Base-by-base conservation (phyloP, 2,329 filamentous ascomycete species). In the Aspergillus udagawae region DNA sequence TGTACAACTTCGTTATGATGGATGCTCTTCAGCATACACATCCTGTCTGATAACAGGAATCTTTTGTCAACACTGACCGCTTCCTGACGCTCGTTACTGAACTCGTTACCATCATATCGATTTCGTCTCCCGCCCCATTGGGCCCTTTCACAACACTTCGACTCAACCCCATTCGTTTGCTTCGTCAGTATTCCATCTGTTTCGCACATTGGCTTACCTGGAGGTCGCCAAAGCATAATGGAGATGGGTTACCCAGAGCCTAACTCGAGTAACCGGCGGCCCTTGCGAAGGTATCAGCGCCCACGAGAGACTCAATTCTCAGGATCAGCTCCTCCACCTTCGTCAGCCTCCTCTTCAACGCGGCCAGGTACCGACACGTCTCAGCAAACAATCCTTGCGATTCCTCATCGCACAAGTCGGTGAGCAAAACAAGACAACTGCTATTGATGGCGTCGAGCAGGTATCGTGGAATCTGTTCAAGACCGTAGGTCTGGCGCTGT, bases 391-490 rank as follows among this genome's bases (percentile, higher is more conserved):
- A 63, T n/a, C 64, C 53, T 27, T 21, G 61, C 20, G 60, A 57
- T 28, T 69, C 63, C 3, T 65, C 61, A n/a, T 65, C 59, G 45
- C 64, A 56, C 49, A 70, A 48, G 25, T 62, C 61, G 4, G 52
- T 20, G 1, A 68, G 54, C 14, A 72, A 55, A 12, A 60, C 53
- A 9, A 65, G 57, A 25, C 69, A 63, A 38, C 64, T 64, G 27
- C 53, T 60, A 49, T 64, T 62, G 7, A 63, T 60, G 14, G 67
- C 61, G 28, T 66, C 65, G 23, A 67, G 62, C 53, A 73, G 59
- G 28, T 67, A 63, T 32, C 66, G 60, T 9, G 70, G 68, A 20
- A 68, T 65, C 23, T 71, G 64, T 32, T 65, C 64, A 20, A 70
- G 57, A 9, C 68, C 69, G 59, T 69, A 73, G 3, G 60, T 58